Base-by-base conservation (phyloP, 192 early-diverging fungal species). In the Chytriomyces sp. region DNA sequence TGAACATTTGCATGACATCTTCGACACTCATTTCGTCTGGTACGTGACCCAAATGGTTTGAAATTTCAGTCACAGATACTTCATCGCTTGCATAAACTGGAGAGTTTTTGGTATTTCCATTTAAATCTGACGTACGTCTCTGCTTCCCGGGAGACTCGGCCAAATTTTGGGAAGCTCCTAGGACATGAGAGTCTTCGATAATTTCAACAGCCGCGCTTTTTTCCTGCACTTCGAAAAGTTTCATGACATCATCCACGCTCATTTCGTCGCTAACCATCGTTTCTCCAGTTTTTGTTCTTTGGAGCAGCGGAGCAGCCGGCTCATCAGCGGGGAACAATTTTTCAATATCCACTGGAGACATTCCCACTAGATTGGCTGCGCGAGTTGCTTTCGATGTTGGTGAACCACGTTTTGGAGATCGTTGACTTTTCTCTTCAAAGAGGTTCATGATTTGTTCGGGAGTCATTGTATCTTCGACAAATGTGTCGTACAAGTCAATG, bases 211-310 rank as follows among this genome's bases (percentile, higher is more conserved):
- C 2, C 2, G 35, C 35, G 4, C 35, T 35, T 35, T 86, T 77
- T 67, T 92, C 78, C 63, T 93, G 91, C n/a, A 82, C 63, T 44
- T 86, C 68, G 1, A 92, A 77, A 18, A 59, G 16, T 20, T 65
- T 28, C 60, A 72, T 24, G 11, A 83, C 69, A 18, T 76, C 79
- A 7, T 73, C 64, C 6, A 86, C 64, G 76, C 87, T 78, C 50
- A 49, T 26, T 50, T 23, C 47, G 18, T 69, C 67, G 10, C 26
- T 45, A 18, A 50, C 67, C 35, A 69, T 20, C 10, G 13, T 16
- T 49, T 69, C 67, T 35, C 35, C 35, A 3, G 35, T 35, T 35
- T 35, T 35, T 35, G 35, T 35, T 35, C 35, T 35, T 35, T 35
- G 35, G 35, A 35, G 35, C 35, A 35, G 35, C 35, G 35, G 35